These are phyloP conservation scores for Leishmania turanica DNA, from an alignment of 208 protist species.

Conservation along the genomic window DNA sequence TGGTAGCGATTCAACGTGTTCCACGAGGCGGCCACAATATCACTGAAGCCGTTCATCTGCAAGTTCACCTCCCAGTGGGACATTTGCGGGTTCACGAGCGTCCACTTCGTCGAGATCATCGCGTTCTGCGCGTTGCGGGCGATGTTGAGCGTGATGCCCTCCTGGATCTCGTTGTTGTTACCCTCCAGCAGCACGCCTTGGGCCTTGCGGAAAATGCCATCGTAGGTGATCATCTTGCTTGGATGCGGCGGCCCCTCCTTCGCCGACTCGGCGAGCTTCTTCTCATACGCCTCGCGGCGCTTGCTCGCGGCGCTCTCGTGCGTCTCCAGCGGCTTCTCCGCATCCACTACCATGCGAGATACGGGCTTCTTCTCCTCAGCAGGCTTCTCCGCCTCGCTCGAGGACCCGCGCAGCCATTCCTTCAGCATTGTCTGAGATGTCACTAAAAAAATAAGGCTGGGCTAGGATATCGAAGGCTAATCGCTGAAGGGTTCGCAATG, in stretches of 20 bases:
- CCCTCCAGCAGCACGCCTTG: conserved; percentile 74
- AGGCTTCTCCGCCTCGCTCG: conserved; percentile 34
- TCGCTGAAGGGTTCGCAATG: not conserved
- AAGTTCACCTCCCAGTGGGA: conserved; percentile 88
- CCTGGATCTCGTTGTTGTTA: conserved; percentile 59
- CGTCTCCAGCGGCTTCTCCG: conserved; percentile 76
- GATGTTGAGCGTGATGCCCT: conserved; percentile 80
- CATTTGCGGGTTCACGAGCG: conserved; percentile 75
- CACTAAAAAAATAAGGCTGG: not conserved
- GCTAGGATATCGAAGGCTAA: not conserved
- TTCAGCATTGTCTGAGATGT: conserved; percentile 61
- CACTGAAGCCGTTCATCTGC: conserved; percentile 91
- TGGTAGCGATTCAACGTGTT: conserved; percentile 86
- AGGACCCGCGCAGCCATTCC: conserved; percentile 78
- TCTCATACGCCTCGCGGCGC: conserved; percentile 63
- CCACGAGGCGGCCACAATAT: conserved; percentile 80
- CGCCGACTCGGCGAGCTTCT: conserved; percentile 72
- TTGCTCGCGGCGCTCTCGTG: conserved; percentile 29
- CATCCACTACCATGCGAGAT: conserved; percentile 76
- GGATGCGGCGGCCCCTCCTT: conserved; percentile 53
- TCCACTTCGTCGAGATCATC: conserved; percentile 85
- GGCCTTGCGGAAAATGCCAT: conserved; percentile 70
- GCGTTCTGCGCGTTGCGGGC: conserved; percentile 81
- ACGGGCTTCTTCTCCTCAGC: conserved; percentile 45
- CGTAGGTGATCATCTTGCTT: conserved; percentile 69